Percentiles rank a stretch among this genome's conserved stretches.
Evolutionary conservation across 371 early-diverging fungal species (phyloP).

Genomic region (Syncephalis fuscata): DNA sequence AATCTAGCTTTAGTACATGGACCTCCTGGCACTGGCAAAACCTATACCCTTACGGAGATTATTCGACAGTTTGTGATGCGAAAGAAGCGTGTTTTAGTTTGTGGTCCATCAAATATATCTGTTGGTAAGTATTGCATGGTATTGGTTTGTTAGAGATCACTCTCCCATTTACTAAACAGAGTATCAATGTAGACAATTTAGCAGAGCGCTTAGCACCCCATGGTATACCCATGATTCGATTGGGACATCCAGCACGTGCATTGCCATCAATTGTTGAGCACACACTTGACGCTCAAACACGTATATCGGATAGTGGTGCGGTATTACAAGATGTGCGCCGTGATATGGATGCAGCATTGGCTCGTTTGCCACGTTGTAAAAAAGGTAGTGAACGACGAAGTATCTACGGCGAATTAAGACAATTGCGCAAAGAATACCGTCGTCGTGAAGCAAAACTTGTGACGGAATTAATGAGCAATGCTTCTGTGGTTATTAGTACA

Average conservation of each 20-base stretch:
- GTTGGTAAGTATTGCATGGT: conserved; percentile 35
- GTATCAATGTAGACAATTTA: conserved; percentile 49
- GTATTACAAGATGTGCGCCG: conserved; percentile 58
- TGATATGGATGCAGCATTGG: conserved; percentile 60
- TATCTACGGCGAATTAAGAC: conserved; percentile 45
- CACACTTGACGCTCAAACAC: conserved; percentile 48
- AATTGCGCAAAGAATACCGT: conserved; percentile 54
- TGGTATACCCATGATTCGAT: conserved; percentile 47
- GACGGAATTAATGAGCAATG: conserved; percentile 33
- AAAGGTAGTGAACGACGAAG: conserved; percentile 41
- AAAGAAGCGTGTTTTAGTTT: conserved; percentile 64
- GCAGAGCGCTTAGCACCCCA: conserved; percentile 54
- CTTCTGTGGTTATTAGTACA: conserved; percentile 42
- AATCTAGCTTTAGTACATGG: conserved; percentile 73
- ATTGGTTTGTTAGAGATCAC: too few relatives aligned
- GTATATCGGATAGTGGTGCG: conserved; percentile 55
- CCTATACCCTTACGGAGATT: conserved; percentile 78
- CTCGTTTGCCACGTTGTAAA: conserved; percentile 39
- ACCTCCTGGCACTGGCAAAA: conserved; percentile 91
- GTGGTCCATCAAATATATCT: conserved; percentile 88
- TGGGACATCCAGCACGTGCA: conserved; percentile 79
- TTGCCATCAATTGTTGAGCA: conserved; percentile 49
- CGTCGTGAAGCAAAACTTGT: conserved; percentile 54
- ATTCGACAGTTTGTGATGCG: conserved; percentile 55
- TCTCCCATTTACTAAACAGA: too few relatives aligned